Evolutionary conservation across 352 stramenopile genomes (phyloP), one percentile per base, ranked within the genome.

Genomic region (Aphanomyces euteiches): DNA sequence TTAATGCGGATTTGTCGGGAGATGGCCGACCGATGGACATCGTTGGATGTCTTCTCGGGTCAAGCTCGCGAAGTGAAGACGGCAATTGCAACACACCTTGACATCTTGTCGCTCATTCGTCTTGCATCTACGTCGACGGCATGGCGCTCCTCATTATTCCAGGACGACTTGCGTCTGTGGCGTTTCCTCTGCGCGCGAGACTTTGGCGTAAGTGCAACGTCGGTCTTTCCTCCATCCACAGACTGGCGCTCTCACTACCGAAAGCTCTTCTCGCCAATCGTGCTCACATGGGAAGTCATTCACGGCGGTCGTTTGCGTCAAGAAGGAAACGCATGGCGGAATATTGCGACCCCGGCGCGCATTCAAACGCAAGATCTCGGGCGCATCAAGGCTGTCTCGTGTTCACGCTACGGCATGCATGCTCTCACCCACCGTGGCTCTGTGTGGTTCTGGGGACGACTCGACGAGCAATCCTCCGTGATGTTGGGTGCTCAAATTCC

Each of bases 371-470:
- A 28, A 7, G 19, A 5, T 12, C 10, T 67, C 5, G 60, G 60
- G 4, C 45, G 21, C 28, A 57, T 67, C 39, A 41, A 37, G 5
- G 28, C n/a, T 34, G 41, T 67, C 21, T 41, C 60, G 60, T 56
- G 60, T 41, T 57, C 60, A 15, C 38, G 60, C 47, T 67, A 56
- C 54, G 60, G 60, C 6, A 67, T 67, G 60, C 60, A 67, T 37
- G 36, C 37, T 8, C 47, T 67, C 12, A 67, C 60, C 6, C 60
- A 67, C 50, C 10, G 39, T 15, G 60, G 60, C 17, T 5, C 12
- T 37, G 37, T 67, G 19, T 67, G 60, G 60, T 56, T 67, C 47
- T 67, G 60, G 60, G 60, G 60, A 4, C 47, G 28, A 7, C 37
- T 67, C 8, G 28, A 67, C 21, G 60, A 41, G 3, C 19, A 57